phyloP scores from a whole-genome alignment of 2,329 filamentous ascomycete species.

The Neonectria neomacrospora region DNA sequence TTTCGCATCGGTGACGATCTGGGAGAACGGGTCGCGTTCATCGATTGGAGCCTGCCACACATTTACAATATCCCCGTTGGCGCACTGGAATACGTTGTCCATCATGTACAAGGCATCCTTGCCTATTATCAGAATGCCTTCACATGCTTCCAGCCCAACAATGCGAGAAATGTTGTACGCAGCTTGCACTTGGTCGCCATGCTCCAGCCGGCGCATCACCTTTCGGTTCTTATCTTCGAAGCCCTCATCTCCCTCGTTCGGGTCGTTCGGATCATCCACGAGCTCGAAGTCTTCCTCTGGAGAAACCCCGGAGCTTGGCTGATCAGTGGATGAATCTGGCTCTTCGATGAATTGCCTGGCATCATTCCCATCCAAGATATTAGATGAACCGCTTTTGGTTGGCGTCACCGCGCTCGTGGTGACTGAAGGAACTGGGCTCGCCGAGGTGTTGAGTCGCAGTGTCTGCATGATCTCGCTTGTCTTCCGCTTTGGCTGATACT shows the following conservation, averaged over 20 bases:
- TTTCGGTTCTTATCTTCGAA: constrained; percentile 99
- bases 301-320: constrained; percentile 39
- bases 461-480: constrained; percentile 56
- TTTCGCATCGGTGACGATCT: constrained; percentile 82
- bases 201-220: constrained; percentile 92
- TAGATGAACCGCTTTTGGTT: constrained; percentile 32
- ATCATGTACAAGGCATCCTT: constrained; percentile 94
- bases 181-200: constrained; percentile 90
- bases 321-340: constrained; percentile 36
- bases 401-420: constrained; percentile 34
- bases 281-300: constrained; percentile 95
- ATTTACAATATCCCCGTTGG: constrained; percentile 95
- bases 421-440: constrained; percentile 35
- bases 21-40: constrained; percentile 93
- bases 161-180: constrained; percentile 97
- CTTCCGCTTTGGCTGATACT: constrained; percentile 87
- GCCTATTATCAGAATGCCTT: constrained; percentile 92
- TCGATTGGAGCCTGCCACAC: constrained; percentile 93
- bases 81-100: constrained; percentile 95
- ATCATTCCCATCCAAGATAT: constrained; percentile 38
- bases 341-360: constrained; percentile 37
- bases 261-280: constrained; percentile 90
- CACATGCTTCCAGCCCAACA: constrained; percentile 90
- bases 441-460: constrained; percentile 49
- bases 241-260: constrained; percentile 76